phyloP scores from a whole-genome alignment of 148 eudicot genomes.

The Vaccinium darrowii region DNA sequence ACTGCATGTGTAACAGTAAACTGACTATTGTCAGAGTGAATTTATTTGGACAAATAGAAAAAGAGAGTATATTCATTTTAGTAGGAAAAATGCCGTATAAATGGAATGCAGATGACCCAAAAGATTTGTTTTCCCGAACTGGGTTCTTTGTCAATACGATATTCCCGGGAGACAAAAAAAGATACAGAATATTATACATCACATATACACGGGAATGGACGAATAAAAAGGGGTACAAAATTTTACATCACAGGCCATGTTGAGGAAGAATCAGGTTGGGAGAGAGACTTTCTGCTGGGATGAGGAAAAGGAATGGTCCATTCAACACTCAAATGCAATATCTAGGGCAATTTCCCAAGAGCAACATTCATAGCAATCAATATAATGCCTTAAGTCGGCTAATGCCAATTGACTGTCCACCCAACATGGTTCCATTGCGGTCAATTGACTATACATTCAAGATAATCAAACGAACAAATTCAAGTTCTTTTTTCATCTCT shows the following conservation, averaged over 20 bases:
- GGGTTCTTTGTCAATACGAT: background rate
- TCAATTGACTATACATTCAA: background rate
- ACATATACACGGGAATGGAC: background rate
- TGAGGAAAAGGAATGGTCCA: no score
- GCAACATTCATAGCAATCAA: background rate
- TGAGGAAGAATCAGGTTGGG: no score
- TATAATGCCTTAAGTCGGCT: background rate
- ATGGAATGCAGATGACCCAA: background rate
- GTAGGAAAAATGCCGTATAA: background rate
- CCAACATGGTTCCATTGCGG: background rate
- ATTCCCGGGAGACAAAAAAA: background rate
- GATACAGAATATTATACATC: background rate
- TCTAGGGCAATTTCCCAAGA: background rate
- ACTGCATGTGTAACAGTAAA: no score
- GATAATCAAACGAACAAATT: background rate
- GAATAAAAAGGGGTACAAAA: no score
- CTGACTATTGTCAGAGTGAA: no score
- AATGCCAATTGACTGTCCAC: background rate
- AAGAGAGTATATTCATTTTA: no score
- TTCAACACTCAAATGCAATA: no score
- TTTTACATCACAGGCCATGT: no score
- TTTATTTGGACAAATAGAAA: no score
- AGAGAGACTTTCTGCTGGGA: no score
- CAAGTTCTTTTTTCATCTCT: background rate
- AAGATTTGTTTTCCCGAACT: background rate